Percentiles rank a stretch among this genome's conserved stretches.
Conservation (phyloP, 331 rosid genomes). For the Rhamnella rubrinervis region DNA sequence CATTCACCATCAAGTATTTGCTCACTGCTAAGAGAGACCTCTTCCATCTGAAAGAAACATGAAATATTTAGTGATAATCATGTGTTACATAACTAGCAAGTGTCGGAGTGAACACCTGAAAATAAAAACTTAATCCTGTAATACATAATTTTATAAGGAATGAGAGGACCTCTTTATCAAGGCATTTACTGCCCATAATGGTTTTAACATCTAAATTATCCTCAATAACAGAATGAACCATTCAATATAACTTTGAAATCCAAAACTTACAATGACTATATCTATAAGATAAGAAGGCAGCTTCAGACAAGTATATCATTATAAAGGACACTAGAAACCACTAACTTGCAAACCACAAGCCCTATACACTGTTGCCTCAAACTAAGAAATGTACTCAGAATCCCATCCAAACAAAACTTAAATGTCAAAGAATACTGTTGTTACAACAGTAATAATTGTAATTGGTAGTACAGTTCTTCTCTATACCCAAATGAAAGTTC, state of each 20-base stretch:
- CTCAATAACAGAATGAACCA: not conserved
- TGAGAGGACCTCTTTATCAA: not conserved
- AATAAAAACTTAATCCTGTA: not conserved
- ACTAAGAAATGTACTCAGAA: not conserved
- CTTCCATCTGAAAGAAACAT: slow-evolving; percentile 60
- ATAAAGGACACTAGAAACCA: no score
- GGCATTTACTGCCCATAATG: slow-evolving; percentile 7
- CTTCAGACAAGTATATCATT: no score
- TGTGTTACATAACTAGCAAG: not conserved
- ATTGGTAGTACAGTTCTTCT: not conserved
- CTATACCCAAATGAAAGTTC: slow-evolving; percentile 4
- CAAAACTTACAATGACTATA: no score
- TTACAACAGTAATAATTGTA: not conserved
- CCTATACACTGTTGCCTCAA: not conserved
- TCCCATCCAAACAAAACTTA: not conserved
- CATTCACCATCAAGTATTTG: slow-evolving; percentile 52
- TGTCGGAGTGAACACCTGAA: not conserved
- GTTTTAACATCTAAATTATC: not conserved
- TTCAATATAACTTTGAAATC: no score
- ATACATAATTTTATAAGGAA: slow-evolving; percentile 1
- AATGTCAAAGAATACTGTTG: not conserved
- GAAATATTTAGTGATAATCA: not conserved
- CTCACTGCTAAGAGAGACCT: slow-evolving; percentile 43
- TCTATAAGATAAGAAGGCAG: no score
- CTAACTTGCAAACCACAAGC: no score